A percentile compares a stretch with the other conserved stretches of the same genome.
These are phyloP conservation scores for Candida wancherniae DNA, from an alignment of 805 yeast genomes.

Conservation along the genomic window DNA sequence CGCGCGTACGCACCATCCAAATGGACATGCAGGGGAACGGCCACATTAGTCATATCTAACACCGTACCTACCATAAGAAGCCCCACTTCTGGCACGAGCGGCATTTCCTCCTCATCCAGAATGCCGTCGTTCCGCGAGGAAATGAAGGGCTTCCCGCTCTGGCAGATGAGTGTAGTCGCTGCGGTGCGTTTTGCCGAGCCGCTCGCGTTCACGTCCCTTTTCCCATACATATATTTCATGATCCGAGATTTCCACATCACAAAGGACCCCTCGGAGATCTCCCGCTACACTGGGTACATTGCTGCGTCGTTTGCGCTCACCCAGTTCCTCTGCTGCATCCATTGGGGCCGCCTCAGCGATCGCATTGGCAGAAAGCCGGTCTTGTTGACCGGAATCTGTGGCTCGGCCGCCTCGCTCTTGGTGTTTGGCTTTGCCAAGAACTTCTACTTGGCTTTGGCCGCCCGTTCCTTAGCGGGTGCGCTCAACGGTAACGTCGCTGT, in stretches of 20 bases:
- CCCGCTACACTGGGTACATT: conserved; percentile 16
- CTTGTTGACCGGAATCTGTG: conserved; percentile 23
- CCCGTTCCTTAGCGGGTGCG: conserved; percentile 26
- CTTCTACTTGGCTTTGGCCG: conserved; percentile 25
- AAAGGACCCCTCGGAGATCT: conserved; percentile 16
- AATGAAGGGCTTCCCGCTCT: conserved; percentile 17
- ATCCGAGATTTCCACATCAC: conserved; percentile 17
- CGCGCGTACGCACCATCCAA: too few species aligned
- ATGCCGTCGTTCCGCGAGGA: conserved; percentile 11
- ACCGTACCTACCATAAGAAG: too few species aligned
- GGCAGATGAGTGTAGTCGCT: conserved; percentile 18
- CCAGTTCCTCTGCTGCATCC: conserved; percentile 19
- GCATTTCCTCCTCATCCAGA: too few species aligned
- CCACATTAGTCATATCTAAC: too few species aligned
- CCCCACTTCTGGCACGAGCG: too few species aligned
- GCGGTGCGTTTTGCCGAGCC: conserved; percentile 19
- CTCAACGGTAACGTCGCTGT: conserved; percentile 32
- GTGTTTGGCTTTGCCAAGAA: conserved; percentile 27
- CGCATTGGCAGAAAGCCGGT: conserved; percentile 27
- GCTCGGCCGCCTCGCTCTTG: conserved; percentile 22
- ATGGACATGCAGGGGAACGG: too few species aligned
- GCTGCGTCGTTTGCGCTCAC: conserved; percentile 18
- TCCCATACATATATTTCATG: conserved; percentile 20
- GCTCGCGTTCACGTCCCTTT: conserved; percentile 19
- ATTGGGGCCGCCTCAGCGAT: conserved; percentile 29